phyloP scores from a whole-genome alignment of 495 filamentous ascomycete genomes.

The Bathelium albidoporum region DNA sequence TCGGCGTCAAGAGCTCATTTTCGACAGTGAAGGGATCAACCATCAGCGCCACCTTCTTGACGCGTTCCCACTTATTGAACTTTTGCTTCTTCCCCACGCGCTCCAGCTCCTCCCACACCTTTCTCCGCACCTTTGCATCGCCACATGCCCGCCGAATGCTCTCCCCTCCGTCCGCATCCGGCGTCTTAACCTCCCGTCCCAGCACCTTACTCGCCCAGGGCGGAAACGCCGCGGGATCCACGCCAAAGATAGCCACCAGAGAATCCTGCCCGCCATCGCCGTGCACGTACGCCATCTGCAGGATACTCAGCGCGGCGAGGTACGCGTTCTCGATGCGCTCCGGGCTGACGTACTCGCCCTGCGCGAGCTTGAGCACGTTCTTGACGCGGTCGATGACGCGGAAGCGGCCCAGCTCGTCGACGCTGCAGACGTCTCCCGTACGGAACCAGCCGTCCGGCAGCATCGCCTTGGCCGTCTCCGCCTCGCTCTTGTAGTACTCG shows the following conservation, averaged over 20 bases:
- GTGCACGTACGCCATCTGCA: constrained; percentile 79
- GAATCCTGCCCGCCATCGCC: constrained; percentile 77
- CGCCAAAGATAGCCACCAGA: constrained; percentile 78
- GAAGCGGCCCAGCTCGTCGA: constrained; percentile 81
- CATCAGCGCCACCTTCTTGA: constrained; percentile 62
- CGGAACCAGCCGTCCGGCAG: constrained; percentile 92
- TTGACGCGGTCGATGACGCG: constrained; percentile 92
- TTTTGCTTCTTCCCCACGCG: constrained; percentile 71
- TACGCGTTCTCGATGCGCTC: constrained; percentile 95
- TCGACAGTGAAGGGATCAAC: constrained; percentile 90
- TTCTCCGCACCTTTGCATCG: constrained; percentile 59
- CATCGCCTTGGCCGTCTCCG: constrained; percentile 73
- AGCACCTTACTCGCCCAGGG: constrained; percentile 67
- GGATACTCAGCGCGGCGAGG: constrained; percentile 63
- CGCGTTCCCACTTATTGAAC: constrained; percentile 81
- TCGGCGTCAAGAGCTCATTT: constrained; percentile 89
- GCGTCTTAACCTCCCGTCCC: constrained; percentile 49
- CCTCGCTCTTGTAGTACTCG: constrained; percentile 81
- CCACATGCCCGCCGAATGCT: constrained; percentile 35
- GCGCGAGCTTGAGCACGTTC: constrained; percentile 95
- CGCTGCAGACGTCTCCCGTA: constrained; percentile 78
- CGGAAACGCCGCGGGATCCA: constrained; percentile 73
- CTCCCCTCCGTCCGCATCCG: constrained; percentile 31
- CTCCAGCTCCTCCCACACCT: constrained; percentile 71
- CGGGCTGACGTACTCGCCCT: constrained; percentile 96